Evolutionary conservation across 2,329 filamentous ascomycete genomes (phyloP), one percentile per base, ranked within the genome.

Genomic region (Trichoderma sp.): DNA sequence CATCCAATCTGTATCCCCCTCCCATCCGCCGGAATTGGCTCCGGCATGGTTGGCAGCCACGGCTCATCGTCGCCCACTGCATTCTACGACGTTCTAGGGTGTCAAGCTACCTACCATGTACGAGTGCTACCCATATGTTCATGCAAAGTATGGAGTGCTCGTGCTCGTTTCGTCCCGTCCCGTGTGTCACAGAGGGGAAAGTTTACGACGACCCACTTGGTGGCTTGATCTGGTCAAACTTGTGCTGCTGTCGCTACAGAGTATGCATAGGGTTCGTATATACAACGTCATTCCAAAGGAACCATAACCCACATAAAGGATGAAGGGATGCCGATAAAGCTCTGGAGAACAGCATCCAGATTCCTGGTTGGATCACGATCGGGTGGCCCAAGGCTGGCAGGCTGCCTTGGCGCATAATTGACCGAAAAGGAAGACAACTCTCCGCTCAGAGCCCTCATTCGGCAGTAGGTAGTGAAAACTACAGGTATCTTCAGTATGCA

Each of bases 121-220:
- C 19, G 40, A 43, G 40, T 4, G 6, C 40, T 43, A 43, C 40
- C 40, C 43, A 31, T 35, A 8, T 35, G n/a, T 21, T 27, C 19
- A 27, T 53, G 21, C 35, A 7, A n/a, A 35, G 40, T 37, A 55
- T 33, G 33, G 31, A 53, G 47, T 31, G 40, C 37, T 31, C 24
- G 24, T 52, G n/a, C 63, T 66, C 63, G 63, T 58, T 53, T 58
- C 63, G 63, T 66, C 63, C 63, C 63, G 63, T 66, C 63, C 63
- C 63, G 63, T 65, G 52, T 57, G 53, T 37, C 62, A 57, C 62
- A 47, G 52, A 65, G 62, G 62, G 62, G 37, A 35, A 33, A 13
- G 37, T 57, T 35, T 29, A 57, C 53, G 62, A 53, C 62, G 62
- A 33, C 62, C 63, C 63, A 65, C 62, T 21, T n/a, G 16, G 7